Evolutionary conservation across 441 rosid genomes (phyloP).

Genomic region (Populus hybrid): DNA sequence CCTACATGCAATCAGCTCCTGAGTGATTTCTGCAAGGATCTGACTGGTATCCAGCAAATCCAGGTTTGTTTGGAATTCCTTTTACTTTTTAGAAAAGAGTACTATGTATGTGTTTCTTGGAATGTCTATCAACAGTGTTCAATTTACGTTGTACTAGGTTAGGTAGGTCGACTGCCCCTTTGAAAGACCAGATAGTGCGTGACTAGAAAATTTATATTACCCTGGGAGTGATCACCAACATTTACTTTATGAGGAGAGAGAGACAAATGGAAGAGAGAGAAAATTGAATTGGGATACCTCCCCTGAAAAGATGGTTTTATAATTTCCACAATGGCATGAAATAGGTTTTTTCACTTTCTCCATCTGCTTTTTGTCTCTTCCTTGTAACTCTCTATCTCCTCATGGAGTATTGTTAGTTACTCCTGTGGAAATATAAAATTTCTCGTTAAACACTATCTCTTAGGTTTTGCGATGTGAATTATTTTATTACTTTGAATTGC

Average conservation of each 20-base stretch:
- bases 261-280: background rate
- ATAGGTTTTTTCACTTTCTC: background rate
- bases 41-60: constrained; percentile 63
- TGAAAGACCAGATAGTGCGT: no score
- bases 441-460: background rate
- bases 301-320: background rate
- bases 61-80: constrained; percentile 38
- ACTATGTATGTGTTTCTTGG: background rate
- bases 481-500: background rate
- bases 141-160: background rate
- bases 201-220: background rate
- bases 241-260: background rate
- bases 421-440: background rate
- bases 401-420: background rate
- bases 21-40: constrained; percentile 70
- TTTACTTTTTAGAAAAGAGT: background rate
- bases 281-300: background rate
- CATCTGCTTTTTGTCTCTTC: background rate
- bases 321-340: background rate
- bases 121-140: background rate
- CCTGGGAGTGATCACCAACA: background rate
- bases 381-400: background rate
- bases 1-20: constrained; percentile 59
- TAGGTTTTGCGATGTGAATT: background rate
- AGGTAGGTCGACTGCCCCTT: background rate